Conservation (phyloP, 2,329 filamentous ascomycete genomes). For the Arthroderma sp. region DNA sequence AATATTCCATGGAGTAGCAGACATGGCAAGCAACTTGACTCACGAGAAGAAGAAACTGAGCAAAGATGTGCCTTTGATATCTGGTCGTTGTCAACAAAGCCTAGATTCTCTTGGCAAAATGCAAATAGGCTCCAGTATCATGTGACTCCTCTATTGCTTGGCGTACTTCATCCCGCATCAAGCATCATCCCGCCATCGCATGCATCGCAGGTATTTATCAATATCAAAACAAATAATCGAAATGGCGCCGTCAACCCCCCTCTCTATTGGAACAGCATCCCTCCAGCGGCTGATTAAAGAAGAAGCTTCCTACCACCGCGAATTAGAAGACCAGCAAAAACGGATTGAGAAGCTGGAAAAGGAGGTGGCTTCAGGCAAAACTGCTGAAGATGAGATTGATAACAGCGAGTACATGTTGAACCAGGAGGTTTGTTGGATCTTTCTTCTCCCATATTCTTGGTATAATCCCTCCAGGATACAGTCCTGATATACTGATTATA, state of each 20-base stretch:
- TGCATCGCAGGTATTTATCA: background rate
- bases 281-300: slow-evolving; percentile 82
- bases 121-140: too few relatives aligned
- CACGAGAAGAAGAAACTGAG: too few relatives aligned
- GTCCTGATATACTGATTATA: background rate
- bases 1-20: slow-evolving; percentile 9
- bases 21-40: too few relatives aligned
- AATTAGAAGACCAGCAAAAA: slow-evolving; percentile 61
- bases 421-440: slow-evolving; percentile 57
- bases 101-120: too few relatives aligned
- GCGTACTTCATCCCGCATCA: too few relatives aligned
- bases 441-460: background rate
- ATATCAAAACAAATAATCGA: slow-evolving; percentile 8
- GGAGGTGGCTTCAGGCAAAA: slow-evolving; percentile 38
- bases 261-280: slow-evolving; percentile 66
- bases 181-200: too few relatives aligned
- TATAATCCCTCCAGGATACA: background rate
- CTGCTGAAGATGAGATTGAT: slow-evolving; percentile 50
- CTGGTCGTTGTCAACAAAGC: too few relatives aligned
- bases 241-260: slow-evolving; percentile 66
- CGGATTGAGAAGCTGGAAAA: slow-evolving; percentile 56
- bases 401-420: slow-evolving; percentile 69
- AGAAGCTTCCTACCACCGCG: slow-evolving; percentile 78
- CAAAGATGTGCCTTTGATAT: too few relatives aligned
- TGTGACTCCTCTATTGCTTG: too few relatives aligned